Evolutionary conservation across 352 stramenopile genomes (phyloP).

Genomic region (Phytopythium delawarense): DNA sequence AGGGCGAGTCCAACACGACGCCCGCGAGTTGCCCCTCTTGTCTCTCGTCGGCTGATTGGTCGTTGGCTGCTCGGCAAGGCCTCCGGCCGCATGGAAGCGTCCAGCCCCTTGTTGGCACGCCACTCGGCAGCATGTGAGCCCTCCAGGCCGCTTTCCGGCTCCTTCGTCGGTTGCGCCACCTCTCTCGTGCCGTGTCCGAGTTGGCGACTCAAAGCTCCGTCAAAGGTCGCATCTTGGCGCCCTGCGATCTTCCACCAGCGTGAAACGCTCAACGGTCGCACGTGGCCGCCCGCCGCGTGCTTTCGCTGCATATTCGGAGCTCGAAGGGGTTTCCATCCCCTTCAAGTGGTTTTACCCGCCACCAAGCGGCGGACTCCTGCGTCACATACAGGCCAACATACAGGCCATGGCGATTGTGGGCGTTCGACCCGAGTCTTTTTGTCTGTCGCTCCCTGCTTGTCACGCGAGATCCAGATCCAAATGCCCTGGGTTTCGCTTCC

Average conservation of each 20-base stretch:
- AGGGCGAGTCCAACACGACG: too few relatives aligned
- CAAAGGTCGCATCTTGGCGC: neutral
- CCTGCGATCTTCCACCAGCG: neutral
- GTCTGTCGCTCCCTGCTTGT: neutral
- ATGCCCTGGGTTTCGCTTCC: neutral
- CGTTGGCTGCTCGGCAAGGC: too few relatives aligned
- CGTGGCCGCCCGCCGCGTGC: too few relatives aligned
- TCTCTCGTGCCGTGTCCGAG: too few relatives aligned
- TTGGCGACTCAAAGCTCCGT: neutral
- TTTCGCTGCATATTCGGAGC: neutral
- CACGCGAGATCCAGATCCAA: neutral
- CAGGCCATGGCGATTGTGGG: neutral
- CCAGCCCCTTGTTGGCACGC: too few relatives aligned
- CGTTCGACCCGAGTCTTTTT: neutral
- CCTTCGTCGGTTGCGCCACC: too few relatives aligned
- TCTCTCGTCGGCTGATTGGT: too few relatives aligned
- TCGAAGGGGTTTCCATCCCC: neutral
- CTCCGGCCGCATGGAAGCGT: too few relatives aligned
- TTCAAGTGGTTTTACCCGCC: neutral
- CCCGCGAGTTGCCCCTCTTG: too few relatives aligned
- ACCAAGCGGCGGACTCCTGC: neutral
- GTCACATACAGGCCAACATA: neutral
- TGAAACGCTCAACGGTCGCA: neutral
- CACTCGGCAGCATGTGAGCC: too few relatives aligned
- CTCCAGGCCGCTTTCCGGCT: too few relatives aligned